Base-by-base conservation (phyloP, 73 alveolate species). In the Stentor coeruleus region DNA sequence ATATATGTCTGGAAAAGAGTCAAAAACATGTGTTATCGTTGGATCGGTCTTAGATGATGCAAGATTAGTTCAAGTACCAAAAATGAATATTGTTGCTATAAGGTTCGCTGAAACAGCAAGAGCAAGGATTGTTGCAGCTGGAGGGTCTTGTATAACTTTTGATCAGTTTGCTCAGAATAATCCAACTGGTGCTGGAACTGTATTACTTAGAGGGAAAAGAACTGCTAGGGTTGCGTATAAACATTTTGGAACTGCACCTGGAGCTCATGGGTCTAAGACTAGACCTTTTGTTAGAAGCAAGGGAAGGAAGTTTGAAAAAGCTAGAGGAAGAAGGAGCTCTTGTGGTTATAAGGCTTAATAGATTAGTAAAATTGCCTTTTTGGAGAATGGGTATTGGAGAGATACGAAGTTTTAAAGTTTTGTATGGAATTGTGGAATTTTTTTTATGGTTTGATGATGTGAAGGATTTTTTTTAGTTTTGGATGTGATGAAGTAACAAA, bases 101-200 rank as follows among this genome's bases (percentile, higher is more conserved):
- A 89, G 90, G 77, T 89, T 95, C 90, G 91, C 97, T 57, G 99
- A 95, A 88, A 84, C 95, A 75, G 98, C 98, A 14, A 95, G 99
- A 95, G 94, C 95, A 81, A 93, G 99, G 91, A 95, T 93, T 85
- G 76, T 85, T 73, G 92, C 84, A 36, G 96, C 97, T 55, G 96
- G 96, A 41, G 99, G 99, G 76, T 86, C 93, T 82, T 83, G 87
- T 82, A 82, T 93, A 76, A 95, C 99, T 79, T 94, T 95, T 75
- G 99, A 95, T 89, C 91, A 91, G 82, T 93, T 93, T 81, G 95
- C 91, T 6, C 88, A 83, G 75, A 88, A 82, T 77, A 90, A 91
- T 74, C 96, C 99, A 59, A 91, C 96, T 77, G 95, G 97, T 83
- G 60, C 80, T 74, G 85, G 85, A 86, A 86, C 93, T 83, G 60